Evolutionary conservation across 345 rosid genomes (phyloP).

Genomic region (Aquilaria yunnanensis): DNA sequence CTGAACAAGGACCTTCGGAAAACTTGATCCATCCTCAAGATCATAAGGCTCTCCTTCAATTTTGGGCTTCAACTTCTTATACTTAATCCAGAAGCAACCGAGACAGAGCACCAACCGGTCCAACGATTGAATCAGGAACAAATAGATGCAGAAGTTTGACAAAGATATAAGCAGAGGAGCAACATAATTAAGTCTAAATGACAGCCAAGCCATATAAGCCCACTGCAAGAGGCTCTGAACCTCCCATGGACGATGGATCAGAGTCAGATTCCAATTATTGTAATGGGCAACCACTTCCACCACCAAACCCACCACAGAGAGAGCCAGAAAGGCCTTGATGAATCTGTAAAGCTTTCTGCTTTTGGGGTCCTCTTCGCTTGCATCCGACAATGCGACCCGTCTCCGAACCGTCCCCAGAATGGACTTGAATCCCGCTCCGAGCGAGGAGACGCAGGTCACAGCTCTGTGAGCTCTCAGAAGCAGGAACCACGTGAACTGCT

Average conservation of each 20-base stretch:
- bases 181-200: slow-evolving; percentile 62
- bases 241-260: slow-evolving; percentile 59
- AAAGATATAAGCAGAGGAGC: slow-evolving; percentile 60
- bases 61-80: slow-evolving; percentile 55
- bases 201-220: slow-evolving; percentile 72
- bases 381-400: slow-evolving; percentile 39
- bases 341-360: slow-evolving; percentile 64
- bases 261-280: slow-evolving; percentile 65
- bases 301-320: slow-evolving; percentile 52
- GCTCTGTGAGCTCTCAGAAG: slow-evolving; percentile 65
- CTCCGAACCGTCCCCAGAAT: slow-evolving; percentile 49
- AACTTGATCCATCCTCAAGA: slow-evolving; percentile 47
- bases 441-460: slow-evolving; percentile 52
- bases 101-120: slow-evolving; percentile 70
- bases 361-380: slow-evolving; percentile 49
- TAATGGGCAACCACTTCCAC: slow-evolving; percentile 66
- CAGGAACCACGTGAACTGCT: slow-evolving; percentile 74
- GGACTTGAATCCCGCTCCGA: slow-evolving; percentile 32
- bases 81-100: slow-evolving; percentile 89
- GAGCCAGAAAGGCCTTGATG: slow-evolving; percentile 56
- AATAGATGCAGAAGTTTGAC: slow-evolving; percentile 60
- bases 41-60: slow-evolving; percentile 42
- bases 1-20: slow-evolving; percentile 93
- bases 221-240: slow-evolving; percentile 64
- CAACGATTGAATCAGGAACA: slow-evolving; percentile 82